phyloP scores from a whole-genome alignment of 768 basidiomycete genomes.

The Candolleomyces aberdarensis region DNA sequence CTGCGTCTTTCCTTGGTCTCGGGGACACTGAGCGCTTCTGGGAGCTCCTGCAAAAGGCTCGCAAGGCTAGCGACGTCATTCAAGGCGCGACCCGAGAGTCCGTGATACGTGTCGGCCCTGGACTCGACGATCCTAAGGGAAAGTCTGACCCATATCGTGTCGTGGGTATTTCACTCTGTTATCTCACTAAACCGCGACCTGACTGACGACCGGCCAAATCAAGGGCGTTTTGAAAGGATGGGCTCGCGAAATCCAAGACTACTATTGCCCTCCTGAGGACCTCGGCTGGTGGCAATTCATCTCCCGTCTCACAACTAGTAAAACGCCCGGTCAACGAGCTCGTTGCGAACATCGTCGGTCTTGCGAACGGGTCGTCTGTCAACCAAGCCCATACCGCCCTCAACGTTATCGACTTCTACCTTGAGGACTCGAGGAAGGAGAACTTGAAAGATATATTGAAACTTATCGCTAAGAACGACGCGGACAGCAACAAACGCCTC shows the following conservation, averaged over 20 bases:
- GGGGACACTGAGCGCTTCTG: not conserved
- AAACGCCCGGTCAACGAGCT: conserved; percentile 40
- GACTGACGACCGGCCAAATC: not conserved
- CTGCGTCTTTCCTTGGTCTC: not conserved
- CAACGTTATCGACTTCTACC: conserved; percentile 52
- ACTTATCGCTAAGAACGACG: conserved; percentile 29
- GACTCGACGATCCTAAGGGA: not conserved
- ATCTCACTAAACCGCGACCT: not conserved
- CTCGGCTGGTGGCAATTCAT: conserved; percentile 38
- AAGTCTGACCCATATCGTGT: not conserved
- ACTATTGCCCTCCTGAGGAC: conserved; percentile 28
- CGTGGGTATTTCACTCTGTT: not conserved
- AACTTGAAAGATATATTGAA: conserved; percentile 38
- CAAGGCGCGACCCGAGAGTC: not conserved
- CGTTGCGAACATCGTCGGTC: conserved; percentile 41
- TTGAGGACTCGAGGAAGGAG: conserved; percentile 36
- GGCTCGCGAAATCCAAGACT: conserved; percentile 1
- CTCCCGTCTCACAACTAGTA: conserved; percentile 29
- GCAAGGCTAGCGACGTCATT: not conserved
- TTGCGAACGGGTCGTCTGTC: conserved; percentile 46
- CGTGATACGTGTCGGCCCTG: not conserved
- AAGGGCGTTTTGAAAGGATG: conserved; percentile 26
- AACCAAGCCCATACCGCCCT: conserved; percentile 47
- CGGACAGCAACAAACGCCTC: conserved; percentile 31
- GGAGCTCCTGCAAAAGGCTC: not conserved